Evolutionary conservation across 2,329 filamentous ascomycete species (phyloP).

Genomic region (Pochonia chlamydosporia): DNA sequence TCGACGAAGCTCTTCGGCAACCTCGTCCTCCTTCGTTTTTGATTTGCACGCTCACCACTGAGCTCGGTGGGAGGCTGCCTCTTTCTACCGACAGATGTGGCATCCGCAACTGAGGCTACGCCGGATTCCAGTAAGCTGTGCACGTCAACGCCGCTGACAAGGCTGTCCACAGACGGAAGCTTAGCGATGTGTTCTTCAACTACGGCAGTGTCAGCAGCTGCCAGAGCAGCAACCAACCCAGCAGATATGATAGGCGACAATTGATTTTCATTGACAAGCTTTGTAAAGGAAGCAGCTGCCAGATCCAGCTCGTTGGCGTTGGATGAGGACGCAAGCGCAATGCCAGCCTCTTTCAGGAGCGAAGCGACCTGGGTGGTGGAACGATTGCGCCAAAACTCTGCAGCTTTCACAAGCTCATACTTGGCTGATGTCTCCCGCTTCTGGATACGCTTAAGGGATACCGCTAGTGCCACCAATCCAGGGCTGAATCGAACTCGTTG

Average conservation of each 20-base stretch:
- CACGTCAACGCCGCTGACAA: constrained; percentile 57
- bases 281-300: constrained; percentile 74
- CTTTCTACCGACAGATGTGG: constrained; percentile 40
- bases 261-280: constrained; percentile 60
- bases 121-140: constrained; percentile 60
- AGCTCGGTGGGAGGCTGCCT: constrained; percentile 34
- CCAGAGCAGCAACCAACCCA: constrained; percentile 80
- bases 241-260: constrained; percentile 66
- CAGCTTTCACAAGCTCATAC: constrained; percentile 70
- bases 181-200: constrained; percentile 48
- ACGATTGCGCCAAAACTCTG: constrained; percentile 71
- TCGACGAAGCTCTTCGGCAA: constrained; percentile 71
- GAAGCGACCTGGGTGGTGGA: constrained; percentile 41
- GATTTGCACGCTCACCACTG: constrained; percentile 35
- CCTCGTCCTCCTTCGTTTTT: constrained; percentile 54
- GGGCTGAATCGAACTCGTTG: constrained; percentile 74
- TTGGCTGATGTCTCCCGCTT: constrained; percentile 68
- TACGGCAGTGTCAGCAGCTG: constrained; percentile 52
- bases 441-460: constrained; percentile 72
- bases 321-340: constrained; percentile 72
- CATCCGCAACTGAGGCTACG: constrained; percentile 38
- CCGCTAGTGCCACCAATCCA: constrained; percentile 72
- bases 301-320: constrained; percentile 60
- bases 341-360: constrained; percentile 75
- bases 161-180: constrained; percentile 56